Evolutionary conservation across 495 filamentous ascomycete genomes (phyloP), one percentile per base, ranked within the genome.

Genomic region (Podospora sp.): DNA sequence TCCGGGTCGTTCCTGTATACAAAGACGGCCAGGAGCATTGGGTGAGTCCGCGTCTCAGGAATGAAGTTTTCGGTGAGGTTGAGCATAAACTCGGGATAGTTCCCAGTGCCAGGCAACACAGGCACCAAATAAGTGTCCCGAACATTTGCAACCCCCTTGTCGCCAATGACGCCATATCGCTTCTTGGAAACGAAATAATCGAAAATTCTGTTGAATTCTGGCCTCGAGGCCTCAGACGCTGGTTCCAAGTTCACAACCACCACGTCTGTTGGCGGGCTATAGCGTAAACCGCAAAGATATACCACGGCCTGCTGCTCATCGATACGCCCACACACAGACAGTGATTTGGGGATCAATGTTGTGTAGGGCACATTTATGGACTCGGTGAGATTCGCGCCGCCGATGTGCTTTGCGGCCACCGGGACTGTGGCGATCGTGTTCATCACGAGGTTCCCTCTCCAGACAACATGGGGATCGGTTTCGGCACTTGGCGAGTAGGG

Each of bases 281-380:
- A 92, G 26, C 90, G 83, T 33, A 96, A 80, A 26, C 91, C 87
- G 71, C 91, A 95, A 2, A 99, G 88, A 75, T 99, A 99, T 50
- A 92, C 90, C 67, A 91, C 90, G 21, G 93, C 95, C 35, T 90
- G 87, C 65, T 89, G 84, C 65, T 89, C 86, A 20, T 89, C 87
- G 62, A 98, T 96, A 6, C 95, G 87, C 12, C 95, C 95, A 69
- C 92, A 90, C 62, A 98, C 86, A 16, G 85, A 85, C 46, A 99
- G 78, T 1, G 78, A 84, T 6, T 84, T 75, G 0, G 91, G 88
- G 14, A 95, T 83, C 2, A 97, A 79, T 65, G 91, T 84, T 22
- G 77, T 76, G 82, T 84, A 94, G 84, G 95, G 40, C 82, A 89
- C 59, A 82, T 76, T 77, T 66, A 83, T 77, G 63, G 77, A 72